Evolutionary conservation across 306 rosid species (phyloP).

Genomic region (Quercus cerris): DNA sequence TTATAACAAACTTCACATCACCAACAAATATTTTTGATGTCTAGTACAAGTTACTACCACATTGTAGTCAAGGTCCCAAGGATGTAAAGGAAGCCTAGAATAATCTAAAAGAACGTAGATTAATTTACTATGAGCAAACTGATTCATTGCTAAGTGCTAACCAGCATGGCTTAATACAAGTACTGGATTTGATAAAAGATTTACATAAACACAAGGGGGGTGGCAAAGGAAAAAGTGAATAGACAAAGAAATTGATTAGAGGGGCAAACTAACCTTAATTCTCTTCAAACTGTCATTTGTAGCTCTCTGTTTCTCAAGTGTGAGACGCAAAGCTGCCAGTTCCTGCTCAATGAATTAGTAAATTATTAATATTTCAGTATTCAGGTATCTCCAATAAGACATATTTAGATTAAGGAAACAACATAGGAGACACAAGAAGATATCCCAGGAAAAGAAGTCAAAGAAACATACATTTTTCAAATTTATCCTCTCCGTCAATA

Average conservation of each 20-base stretch:
- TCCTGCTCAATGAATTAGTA: conserved; percentile 45
- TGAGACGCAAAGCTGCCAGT: conserved; percentile 46
- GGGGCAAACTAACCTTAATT: conserved; percentile 54
- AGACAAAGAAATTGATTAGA: neutral
- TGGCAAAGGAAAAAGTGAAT: neutral
- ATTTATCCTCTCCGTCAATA: conserved; percentile 61
- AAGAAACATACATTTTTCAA: conserved; percentile 57
- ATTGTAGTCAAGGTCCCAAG: too few relatives aligned
- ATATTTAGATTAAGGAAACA: neutral
- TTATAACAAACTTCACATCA: too few relatives aligned
- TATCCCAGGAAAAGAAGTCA: neutral
- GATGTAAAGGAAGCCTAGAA: too few relatives aligned
- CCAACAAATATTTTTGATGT: too few relatives aligned
- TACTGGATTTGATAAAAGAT: neutral
- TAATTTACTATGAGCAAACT: neutral
- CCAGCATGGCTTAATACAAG: neutral
- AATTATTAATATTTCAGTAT: neutral
- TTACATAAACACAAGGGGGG: neutral
- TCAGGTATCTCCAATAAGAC: conserved; percentile 1
- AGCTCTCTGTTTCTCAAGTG: conserved; percentile 57
- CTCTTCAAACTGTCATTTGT: conserved; percentile 61
- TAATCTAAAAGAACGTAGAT: neutral
- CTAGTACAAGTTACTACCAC: too few relatives aligned
- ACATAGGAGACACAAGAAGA: neutral
- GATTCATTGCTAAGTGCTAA: neutral